Evolutionary conservation across 2,329 filamentous ascomycete genomes (phyloP).

Genomic region (Parafenestella ontariensis): DNA sequence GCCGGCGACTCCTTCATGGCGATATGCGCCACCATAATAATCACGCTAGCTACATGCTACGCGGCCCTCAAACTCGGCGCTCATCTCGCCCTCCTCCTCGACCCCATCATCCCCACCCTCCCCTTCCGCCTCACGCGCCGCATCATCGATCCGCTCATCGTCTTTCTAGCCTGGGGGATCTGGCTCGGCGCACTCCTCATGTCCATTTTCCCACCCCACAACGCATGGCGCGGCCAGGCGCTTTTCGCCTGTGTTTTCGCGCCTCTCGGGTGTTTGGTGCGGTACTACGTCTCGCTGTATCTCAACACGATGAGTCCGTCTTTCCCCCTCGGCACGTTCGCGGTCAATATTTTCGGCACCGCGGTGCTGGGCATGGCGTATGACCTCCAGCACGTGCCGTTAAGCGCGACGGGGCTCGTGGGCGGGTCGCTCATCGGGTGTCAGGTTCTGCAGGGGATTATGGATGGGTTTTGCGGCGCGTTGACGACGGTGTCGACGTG

Average conservation of each 20-base stretch:
- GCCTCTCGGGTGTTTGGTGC: conserved; percentile 75
- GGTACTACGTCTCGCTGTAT: conserved; percentile 74
- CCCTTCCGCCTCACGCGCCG: conserved; percentile 64
- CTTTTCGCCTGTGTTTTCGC: conserved; percentile 83
- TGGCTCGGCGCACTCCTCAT: conserved; percentile 83
- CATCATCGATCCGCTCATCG: conserved; percentile 68
- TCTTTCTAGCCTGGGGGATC: conserved; percentile 72
- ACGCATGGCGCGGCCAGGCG: conserved; percentile 76
- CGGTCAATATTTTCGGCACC: conserved; percentile 80
- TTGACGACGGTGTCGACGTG: conserved; percentile 59
- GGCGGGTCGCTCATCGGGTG: conserved; percentile 53
- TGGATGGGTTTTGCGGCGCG: conserved; percentile 58
- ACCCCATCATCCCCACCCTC: conserved; percentile 66
- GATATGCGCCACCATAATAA: conserved; percentile 74
- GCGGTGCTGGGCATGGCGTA: conserved; percentile 76
- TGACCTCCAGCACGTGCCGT: conserved; percentile 74
- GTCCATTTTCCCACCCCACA: conserved; percentile 70
- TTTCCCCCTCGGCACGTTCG: conserved; percentile 88
- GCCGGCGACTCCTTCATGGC: conserved; percentile 86
- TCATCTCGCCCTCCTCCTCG: conserved; percentile 72
- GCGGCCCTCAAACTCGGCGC: conserved; percentile 74
- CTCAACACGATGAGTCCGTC: conserved; percentile 72
- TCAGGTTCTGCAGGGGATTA: conserved; percentile 56
- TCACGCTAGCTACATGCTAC: conserved; percentile 74
- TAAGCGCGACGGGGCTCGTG: conserved; percentile 52